These are phyloP conservation scores for Nemophila menziesii DNA, from an alignment of 257 asterid genomes.

Conservation along the genomic window DNA sequence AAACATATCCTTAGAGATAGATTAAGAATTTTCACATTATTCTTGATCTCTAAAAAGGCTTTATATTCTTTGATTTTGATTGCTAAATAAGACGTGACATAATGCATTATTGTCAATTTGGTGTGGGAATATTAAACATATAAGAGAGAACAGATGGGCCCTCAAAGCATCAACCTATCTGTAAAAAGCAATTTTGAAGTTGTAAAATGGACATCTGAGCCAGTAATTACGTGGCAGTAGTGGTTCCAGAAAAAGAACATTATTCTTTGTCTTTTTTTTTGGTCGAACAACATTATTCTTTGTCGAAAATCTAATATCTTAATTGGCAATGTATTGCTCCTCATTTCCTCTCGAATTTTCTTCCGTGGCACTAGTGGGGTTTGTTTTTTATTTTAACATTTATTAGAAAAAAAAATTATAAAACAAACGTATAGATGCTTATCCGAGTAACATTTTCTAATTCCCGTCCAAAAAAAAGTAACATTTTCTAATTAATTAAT, in stretches of 20 bases:
- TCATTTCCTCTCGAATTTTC: not conserved
- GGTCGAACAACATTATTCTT: not conserved
- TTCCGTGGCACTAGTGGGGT: not conserved
- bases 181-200: conserved; percentile 1
- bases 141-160: not conserved
- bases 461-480: no score
- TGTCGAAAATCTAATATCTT: not conserved
- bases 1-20: no score
- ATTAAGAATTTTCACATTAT: conserved; percentile 1
- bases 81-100: conserved; percentile 15
- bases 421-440: no score
- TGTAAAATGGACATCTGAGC: conserved; percentile 4
- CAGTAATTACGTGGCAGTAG: conserved; percentile 2
- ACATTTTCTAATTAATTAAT: no score
- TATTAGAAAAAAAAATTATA: no score
- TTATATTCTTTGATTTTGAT: conserved; percentile 10
- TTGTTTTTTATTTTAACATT: no score
- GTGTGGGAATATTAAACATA: conserved; percentile 4
- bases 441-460: no score
- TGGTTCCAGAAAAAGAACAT: not conserved
- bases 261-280: no score
- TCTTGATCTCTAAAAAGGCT: not conserved
- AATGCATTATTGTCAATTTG: conserved; percentile 10
- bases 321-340: no score
- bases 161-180: not conserved